Base-by-base conservation (phyloP, 2,329 filamentous ascomycete species). In the Penicillium sp. region DNA sequence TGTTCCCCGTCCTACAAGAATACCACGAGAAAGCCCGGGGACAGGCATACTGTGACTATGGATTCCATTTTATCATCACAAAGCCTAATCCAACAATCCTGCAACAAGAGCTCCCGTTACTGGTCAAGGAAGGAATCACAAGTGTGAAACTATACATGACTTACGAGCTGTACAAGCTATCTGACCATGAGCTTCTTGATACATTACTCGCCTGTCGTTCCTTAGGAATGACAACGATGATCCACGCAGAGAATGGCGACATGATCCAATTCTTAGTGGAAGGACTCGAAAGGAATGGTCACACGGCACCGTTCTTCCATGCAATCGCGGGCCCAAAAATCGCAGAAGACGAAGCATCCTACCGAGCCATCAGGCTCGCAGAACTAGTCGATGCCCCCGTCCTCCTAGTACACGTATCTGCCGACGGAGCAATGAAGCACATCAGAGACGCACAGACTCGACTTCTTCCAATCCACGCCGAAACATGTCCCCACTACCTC, bases 81-180 rank as follows among this genome's bases (percentile, higher is more conserved):
- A 55, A 55, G 14, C 52, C 52, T 4, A 55, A 19, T 4, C 16
- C 43, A 6, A 31, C 26, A 4, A 44, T 44, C 37, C 10, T 55
- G 16, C 29, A 49, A 14, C n/a, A 49, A 24, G 43, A 47, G 29
- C 31, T 48, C 2, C 45, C 45, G 2, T 7, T 21, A 14, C 24
- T 49, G 6, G 10, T 35, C 3, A 49, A 45, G 13, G 46, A 55
- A 43, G 52, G 52, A n/a, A 49, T 55, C 37, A 49, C 52, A 21
- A 44, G 33, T 14, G 52, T 55, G 7, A 55, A 55, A 26, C 13
- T 55, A 29, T 55, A 55, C 26, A 55, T 55, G 52, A 55, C 52
- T 13, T 55, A 55, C 42, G 52, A 55, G 35, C 10, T 44, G 7
- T 44, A 44, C 21, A 21, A 55, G 19, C 27, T 55, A 14, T 44